A percentile compares a stretch with the other conserved stretches of the same genome.
Conservation (phyloP, 2,329 filamentous ascomycete species). For the Fusarium robinianum region DNA sequence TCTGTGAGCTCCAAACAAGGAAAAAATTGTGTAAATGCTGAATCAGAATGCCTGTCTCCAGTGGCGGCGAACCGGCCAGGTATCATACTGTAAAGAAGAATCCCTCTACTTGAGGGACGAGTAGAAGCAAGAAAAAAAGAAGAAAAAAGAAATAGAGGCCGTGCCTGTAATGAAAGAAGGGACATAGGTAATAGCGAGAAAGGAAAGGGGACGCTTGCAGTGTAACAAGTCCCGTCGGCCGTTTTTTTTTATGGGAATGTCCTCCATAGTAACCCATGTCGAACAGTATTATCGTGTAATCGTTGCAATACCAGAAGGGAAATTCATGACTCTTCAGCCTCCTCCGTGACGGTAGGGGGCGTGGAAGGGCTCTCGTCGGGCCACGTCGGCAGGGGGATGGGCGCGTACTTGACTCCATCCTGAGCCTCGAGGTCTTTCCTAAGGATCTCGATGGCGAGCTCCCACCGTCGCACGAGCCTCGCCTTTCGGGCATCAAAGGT, state of each 20-base stretch:
- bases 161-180: not conserved
- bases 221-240: too few relatives aligned
- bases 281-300: slow-evolving; percentile 4
- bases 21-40: slow-evolving; percentile 14
- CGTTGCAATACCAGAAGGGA: not conserved
- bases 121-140: slow-evolving; percentile 11
- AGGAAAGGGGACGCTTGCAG: too few relatives aligned
- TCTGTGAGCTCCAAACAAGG: slow-evolving; percentile 14
- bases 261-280: not conserved
- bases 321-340: not conserved
- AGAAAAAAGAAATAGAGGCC: slow-evolving; percentile 3
- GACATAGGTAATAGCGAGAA: slow-evolving; percentile 1
- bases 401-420: slow-evolving; percentile 49
- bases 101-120: too few relatives aligned
- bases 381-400: slow-evolving; percentile 41
- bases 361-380: slow-evolving; percentile 24
- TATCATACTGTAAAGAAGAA: slow-evolving; percentile 32
- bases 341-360: not conserved
- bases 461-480: slow-evolving; percentile 56
- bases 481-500: slow-evolving; percentile 52
- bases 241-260: too few relatives aligned
- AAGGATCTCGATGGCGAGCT: slow-evolving; percentile 56
- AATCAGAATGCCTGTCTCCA: slow-evolving; percentile 19
- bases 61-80: slow-evolving; percentile 29
- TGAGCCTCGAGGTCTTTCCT: slow-evolving; percentile 56